Evolutionary conservation across 2,329 filamentous ascomycete genomes (phyloP).

Genomic region (Grosmannia serpens): DNA sequence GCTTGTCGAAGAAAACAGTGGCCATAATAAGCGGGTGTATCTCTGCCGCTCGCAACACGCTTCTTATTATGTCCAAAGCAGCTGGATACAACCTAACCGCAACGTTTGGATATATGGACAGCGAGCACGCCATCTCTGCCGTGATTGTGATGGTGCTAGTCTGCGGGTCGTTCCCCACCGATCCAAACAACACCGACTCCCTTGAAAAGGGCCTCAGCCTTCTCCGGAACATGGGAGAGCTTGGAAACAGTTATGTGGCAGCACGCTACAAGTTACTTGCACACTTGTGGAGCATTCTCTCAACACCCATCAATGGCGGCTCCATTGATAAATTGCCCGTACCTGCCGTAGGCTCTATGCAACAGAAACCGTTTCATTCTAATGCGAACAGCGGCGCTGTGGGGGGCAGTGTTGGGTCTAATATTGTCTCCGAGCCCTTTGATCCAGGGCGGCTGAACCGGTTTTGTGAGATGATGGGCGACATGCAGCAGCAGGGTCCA

Average conservation of each 20-base stretch:
- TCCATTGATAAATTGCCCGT: too few relatives aligned
- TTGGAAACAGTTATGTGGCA: slow-evolving; percentile 38
- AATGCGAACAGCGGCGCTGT: neutral
- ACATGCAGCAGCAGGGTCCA: neutral
- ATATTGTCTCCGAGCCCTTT: neutral
- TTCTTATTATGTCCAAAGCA: slow-evolving; percentile 35
- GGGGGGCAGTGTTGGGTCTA: neutral
- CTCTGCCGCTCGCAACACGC: slow-evolving; percentile 34
- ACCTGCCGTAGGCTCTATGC: too few relatives aligned
- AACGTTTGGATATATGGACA: slow-evolving; percentile 46
- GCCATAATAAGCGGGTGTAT: slow-evolving; percentile 41
- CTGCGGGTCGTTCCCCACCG: slow-evolving; percentile 37
- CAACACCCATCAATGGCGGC: neutral
- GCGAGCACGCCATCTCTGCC: slow-evolving; percentile 43
- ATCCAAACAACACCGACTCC: slow-evolving; percentile 28
- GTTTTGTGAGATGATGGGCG: neutral
- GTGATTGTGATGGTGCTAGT: slow-evolving; percentile 43
- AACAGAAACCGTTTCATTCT: too few relatives aligned
- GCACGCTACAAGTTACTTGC: slow-evolving; percentile 21
- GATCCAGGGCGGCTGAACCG: neutral
- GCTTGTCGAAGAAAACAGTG: slow-evolving; percentile 35
- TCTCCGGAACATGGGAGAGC: slow-evolving; percentile 37
- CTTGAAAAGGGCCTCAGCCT: slow-evolving; percentile 32
- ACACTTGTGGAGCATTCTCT: slow-evolving; percentile 7
- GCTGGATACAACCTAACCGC: slow-evolving; percentile 38